Percentiles rank a stretch among this genome's conserved stretches.
Conservation (phyloP, 768 basidiomycete species). For the Daedalea quercina region DNA sequence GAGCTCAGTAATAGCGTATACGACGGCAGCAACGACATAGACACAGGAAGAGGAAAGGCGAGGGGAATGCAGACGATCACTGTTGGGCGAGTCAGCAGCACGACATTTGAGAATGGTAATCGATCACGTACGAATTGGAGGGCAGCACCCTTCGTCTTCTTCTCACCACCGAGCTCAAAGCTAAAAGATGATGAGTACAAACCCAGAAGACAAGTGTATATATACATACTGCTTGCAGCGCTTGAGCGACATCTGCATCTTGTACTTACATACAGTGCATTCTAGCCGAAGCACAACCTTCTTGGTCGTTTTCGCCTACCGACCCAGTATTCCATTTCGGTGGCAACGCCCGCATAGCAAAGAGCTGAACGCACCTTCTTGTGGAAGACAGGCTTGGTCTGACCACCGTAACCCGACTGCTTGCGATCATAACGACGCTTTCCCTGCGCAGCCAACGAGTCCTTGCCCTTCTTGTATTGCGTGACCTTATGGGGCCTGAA, state of each 20-base stretch:
- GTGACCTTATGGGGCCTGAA: constrained; percentile 96
- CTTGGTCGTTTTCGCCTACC: constrained; percentile 95
- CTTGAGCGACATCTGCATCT: constrained; percentile 93
- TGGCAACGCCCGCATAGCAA: neutral
- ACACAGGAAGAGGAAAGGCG: constrained; percentile 11
- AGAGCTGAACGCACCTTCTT: constrained; percentile 71
- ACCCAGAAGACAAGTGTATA: neutral
- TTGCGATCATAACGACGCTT: constrained; percentile 99
- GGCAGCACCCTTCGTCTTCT: constrained; percentile 98
- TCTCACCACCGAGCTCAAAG: constrained; percentile 99
- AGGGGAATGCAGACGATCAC: constrained; percentile 13
- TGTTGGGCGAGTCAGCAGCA: constrained; percentile 1
- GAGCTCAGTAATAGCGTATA: constrained; percentile 15
- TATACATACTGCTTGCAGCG: constrained; percentile 95
- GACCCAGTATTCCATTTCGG: neutral
- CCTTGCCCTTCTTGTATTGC: constrained; percentile 99
- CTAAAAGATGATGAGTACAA: constrained; percentile 29
- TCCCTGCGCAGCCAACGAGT: constrained; percentile 95
- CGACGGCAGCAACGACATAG: constrained; percentile 11
- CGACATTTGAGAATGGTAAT: neutral
- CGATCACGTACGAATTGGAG: constrained; percentile 76
- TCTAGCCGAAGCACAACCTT: constrained; percentile 98
- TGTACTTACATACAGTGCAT: constrained; percentile 98
- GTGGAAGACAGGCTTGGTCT: constrained; percentile 99
- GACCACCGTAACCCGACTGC: constrained; percentile 98